Evolutionary conservation across 345 rosid genomes (phyloP).

Genomic region (Murraya koenigii): DNA sequence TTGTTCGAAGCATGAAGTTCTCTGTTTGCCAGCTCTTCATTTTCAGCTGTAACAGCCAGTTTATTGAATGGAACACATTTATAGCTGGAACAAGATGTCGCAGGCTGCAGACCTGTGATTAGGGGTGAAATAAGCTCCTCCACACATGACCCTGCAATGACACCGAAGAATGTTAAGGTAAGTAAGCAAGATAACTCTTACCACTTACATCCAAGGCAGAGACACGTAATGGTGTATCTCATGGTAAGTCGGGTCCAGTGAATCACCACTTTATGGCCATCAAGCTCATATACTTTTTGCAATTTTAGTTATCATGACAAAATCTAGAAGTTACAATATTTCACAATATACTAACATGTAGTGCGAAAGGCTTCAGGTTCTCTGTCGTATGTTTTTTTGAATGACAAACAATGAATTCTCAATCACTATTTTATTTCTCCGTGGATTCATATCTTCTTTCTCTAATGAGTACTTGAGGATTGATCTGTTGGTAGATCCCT

Average conservation of each 20-base stretch:
- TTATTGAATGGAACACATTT: conserved; percentile 32
- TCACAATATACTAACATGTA: not conserved
- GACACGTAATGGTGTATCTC: not conserved
- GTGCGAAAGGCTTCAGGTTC: not conserved
- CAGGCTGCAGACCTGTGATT: conserved; percentile 39
- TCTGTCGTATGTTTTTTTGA: not conserved
- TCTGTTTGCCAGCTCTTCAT: conserved; percentile 18
- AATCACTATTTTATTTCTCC: not conserved
- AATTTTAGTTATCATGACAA: not conserved
- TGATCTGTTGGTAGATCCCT: not conserved
- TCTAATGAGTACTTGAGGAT: not conserved
- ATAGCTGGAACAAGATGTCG: conserved; percentile 34
- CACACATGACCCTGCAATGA: conserved; percentile 56
- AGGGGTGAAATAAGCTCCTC: conserved; percentile 73
- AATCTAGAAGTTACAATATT: not conserved
- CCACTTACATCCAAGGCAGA: not conserved
- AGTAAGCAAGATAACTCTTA: not conserved
- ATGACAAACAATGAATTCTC: not conserved
- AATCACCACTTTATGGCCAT: not conserved
- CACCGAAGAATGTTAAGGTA: conserved; percentile 2
- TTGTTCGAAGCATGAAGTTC: conserved; percentile 22
- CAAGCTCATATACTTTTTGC: not conserved
- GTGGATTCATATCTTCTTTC: not conserved
- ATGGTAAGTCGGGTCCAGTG: not conserved
- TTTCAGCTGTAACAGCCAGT: conserved; percentile 30